Evolutionary conservation across 2,329 filamentous ascomycete genomes (phyloP).

Genomic region (Fusarium luffae): DNA sequence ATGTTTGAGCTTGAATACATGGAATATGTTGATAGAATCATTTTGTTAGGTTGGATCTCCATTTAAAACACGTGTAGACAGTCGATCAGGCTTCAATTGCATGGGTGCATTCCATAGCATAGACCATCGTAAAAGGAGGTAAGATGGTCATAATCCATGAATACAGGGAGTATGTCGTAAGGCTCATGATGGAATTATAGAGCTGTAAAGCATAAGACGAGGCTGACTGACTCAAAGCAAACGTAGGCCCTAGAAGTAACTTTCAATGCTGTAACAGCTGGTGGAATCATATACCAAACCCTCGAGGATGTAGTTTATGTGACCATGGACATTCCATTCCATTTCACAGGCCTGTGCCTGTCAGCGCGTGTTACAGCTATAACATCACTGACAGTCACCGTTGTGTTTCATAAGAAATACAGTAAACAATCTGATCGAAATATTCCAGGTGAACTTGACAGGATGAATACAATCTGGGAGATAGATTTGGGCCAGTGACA

Average conservation of each 20-base stretch:
- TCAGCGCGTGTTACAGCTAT: background rate
- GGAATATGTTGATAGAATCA: background rate
- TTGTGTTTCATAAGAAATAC: background rate
- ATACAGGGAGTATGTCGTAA: background rate
- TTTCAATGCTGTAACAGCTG: background rate
- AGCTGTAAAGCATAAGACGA: background rate
- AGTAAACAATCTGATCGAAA: background rate
- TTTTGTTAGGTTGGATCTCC: background rate
- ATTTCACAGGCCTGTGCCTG: background rate
- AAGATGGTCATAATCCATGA: background rate
- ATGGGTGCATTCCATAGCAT: background rate
- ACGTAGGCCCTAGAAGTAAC: background rate
- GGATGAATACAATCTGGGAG: background rate
- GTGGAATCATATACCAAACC: background rate
- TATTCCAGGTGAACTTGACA: background rate
- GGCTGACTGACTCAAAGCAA: background rate
- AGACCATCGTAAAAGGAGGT: background rate
- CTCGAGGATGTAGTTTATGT: background rate
- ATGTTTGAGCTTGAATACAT: background rate
- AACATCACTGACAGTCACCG: background rate
- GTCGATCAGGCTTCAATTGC: background rate
- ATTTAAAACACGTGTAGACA: background rate
- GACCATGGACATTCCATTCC: background rate
- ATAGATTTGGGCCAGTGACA: background rate
- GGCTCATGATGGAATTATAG: background rate